phyloP scores from a whole-genome alignment of 1,139 yeast species.

The Saccharomyces hybrid region DNA sequence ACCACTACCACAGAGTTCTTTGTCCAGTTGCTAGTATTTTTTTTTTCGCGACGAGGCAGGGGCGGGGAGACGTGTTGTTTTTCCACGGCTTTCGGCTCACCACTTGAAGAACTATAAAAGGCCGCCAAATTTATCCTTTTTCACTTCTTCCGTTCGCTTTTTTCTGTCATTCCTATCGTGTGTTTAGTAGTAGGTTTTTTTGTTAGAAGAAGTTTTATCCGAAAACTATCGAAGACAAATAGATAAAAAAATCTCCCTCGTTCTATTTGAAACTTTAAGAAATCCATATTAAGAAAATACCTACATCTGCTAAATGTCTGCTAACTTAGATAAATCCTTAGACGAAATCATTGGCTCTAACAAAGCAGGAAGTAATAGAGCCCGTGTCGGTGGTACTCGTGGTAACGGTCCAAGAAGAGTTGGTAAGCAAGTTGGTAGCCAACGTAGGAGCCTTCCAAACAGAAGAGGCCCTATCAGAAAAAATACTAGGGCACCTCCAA shows the following conservation, averaged over 20 bases:
- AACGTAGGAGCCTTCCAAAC: conserved; percentile 17
- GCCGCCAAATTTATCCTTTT: neutral
- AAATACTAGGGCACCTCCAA: conserved; percentile 25
- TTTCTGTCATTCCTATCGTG: neutral
- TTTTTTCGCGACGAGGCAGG: neutral
- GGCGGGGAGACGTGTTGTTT: neutral
- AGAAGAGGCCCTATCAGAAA: conserved; percentile 17
- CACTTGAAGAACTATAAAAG: neutral
- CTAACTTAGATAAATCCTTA: conserved; percentile 82
- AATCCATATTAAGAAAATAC: conserved; percentile 2
- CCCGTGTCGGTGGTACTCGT: conserved; percentile 34
- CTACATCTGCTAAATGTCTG: conserved; percentile 38
- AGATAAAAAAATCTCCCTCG: neutral
- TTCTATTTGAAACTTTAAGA: neutral
- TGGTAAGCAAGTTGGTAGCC: conserved; percentile 24
- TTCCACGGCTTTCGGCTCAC: neutral
- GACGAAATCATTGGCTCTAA: conserved; percentile 82
- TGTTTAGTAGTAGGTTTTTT: neutral
- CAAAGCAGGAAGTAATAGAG: conserved; percentile 37
- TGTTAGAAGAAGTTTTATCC: too few relatives aligned
- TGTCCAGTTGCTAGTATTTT: neutral
- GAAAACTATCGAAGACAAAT: neutral
- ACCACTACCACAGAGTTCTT: neutral
- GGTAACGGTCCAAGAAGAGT: conserved; percentile 30
- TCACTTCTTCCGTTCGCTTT: neutral